Evolutionary conservation across 768 basidiomycete species (phyloP).

Genomic region (Kwoniella botswanensis): DNA sequence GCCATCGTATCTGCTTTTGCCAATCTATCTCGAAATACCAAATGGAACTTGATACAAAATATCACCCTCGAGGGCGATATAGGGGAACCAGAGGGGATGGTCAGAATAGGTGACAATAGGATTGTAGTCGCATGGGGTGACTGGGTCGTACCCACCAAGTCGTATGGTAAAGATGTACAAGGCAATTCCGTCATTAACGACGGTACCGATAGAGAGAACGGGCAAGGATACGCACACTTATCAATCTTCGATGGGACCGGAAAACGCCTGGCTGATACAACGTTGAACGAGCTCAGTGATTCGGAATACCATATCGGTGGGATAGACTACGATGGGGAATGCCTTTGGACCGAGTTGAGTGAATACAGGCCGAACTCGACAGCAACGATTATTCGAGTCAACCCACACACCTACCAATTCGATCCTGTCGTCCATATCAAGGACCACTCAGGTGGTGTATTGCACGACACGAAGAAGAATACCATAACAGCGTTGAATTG

Average conservation of each 20-base stretch:
- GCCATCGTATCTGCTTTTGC: constrained; percentile 26
- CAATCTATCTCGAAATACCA: constrained; percentile 27
- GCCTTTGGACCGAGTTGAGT: constrained; percentile 18
- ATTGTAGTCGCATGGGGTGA: constrained; percentile 21
- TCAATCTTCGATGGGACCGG: constrained; percentile 28
- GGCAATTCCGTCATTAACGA: constrained; percentile 24
- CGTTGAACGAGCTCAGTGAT: constrained; percentile 17
- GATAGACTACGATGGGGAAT: constrained; percentile 28
- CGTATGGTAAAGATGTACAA: constrained; percentile 20
- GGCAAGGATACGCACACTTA: constrained; percentile 25
- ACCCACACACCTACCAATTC: constrained; percentile 3
- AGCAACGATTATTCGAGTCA: not conserved
- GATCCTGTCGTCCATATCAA: not conserved
- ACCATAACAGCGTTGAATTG: constrained; percentile 2
- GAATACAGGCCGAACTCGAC: constrained; percentile 6
- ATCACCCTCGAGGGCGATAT: constrained; percentile 27
- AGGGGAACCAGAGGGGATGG: constrained; percentile 29
- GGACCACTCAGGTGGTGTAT: constrained; percentile 4
- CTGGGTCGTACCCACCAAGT: constrained; percentile 14
- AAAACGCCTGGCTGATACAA: constrained; percentile 22
- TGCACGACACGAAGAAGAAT: constrained; percentile 6
- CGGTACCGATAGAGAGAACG: constrained; percentile 28
- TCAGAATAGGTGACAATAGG: constrained; percentile 27
- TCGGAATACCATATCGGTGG: constrained; percentile 20
- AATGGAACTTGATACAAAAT: constrained; percentile 23